These are phyloP conservation scores for Pseudofabraea citricarpa DNA, from an alignment of 2,329 filamentous ascomycete genomes.

Conservation along the genomic window DNA sequence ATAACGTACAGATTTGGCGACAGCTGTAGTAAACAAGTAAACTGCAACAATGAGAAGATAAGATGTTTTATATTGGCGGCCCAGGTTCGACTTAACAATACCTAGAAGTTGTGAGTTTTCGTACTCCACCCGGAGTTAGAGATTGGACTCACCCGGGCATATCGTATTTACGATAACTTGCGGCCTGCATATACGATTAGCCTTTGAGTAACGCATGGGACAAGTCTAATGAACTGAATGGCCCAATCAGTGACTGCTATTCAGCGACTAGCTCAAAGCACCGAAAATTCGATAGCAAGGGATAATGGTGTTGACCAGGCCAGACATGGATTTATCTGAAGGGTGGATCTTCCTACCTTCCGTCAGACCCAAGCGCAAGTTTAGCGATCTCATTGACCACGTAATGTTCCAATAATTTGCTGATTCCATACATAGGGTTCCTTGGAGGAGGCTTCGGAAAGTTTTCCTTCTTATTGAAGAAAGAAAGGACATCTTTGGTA, in stretches of 20 bases:
- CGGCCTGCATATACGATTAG: slow-evolving; percentile 6
- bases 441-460: slow-evolving; percentile 6
- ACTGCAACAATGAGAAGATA: slow-evolving; percentile 8
- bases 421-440: slow-evolving; percentile 15
- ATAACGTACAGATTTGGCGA: slow-evolving; percentile 21
- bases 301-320: neutral
- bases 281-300: no score
- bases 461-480: slow-evolving; percentile 16
- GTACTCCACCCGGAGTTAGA: no score
- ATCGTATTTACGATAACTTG: slow-evolving; percentile 19
- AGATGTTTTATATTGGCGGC: slow-evolving; percentile 15
- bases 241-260: no score
- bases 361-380: slow-evolving; percentile 12
- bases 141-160: slow-evolving; percentile 13
- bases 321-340: no score
- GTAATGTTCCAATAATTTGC: slow-evolving; percentile 23
- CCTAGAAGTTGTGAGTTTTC: no score
- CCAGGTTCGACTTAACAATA: slow-evolving; percentile 19
- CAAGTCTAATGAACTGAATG: no score
- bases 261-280: no score
- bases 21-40: slow-evolving; percentile 11
- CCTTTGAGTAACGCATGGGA: neutral
- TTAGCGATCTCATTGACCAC: slow-evolving; percentile 20
- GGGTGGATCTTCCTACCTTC: slow-evolving; percentile 9
- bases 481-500: slow-evolving; percentile 15